Conservation (phyloP, 129 eudicot species). For the Flaveria linearis region DNA sequence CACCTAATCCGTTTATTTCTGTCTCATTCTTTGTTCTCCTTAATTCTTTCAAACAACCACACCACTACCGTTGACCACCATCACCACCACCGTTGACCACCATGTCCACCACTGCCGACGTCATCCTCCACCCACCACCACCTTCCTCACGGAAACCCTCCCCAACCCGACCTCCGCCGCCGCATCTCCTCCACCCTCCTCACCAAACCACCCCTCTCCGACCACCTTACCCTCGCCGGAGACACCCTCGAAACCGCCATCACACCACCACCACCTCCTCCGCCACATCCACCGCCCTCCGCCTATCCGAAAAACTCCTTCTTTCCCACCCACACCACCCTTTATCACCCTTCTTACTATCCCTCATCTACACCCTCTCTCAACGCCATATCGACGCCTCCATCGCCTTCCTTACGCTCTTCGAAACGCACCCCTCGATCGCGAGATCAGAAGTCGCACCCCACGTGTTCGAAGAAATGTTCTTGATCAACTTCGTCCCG, state of each 20-base stretch:
- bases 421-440: conserved; percentile 41
- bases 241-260: conserved; percentile 67
- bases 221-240: conserved; percentile 44
- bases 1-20: conserved; percentile 18
- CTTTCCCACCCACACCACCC: conserved; percentile 47
- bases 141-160: conserved; percentile 51
- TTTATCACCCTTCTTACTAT: conserved; percentile 56
- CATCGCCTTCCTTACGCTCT: conserved; percentile 41
- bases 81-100: conserved; percentile 33
- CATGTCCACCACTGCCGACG: conserved; percentile 35
- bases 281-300: conserved; percentile 56
- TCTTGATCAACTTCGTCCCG: conserved; percentile 50
- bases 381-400: conserved; percentile 49
- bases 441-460: conserved; percentile 70
- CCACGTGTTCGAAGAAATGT: conserved; percentile 58
- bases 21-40: conserved; percentile 20
- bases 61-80: conserved; percentile 33
- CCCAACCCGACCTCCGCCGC: conserved; percentile 52
- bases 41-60: neutral
- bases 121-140: conserved; percentile 52
- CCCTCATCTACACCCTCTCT: conserved; percentile 44
- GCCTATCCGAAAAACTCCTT: conserved; percentile 57
- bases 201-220: conserved; percentile 32
- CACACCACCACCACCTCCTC: conserved; percentile 42
- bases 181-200: conserved; percentile 49